A percentile compares a stretch with the other conserved stretches of the same genome.
These are phyloP conservation scores for Clitopilus passeckerianus DNA, from an alignment of 768 basidiomycete genomes.

Conservation along the genomic window DNA sequence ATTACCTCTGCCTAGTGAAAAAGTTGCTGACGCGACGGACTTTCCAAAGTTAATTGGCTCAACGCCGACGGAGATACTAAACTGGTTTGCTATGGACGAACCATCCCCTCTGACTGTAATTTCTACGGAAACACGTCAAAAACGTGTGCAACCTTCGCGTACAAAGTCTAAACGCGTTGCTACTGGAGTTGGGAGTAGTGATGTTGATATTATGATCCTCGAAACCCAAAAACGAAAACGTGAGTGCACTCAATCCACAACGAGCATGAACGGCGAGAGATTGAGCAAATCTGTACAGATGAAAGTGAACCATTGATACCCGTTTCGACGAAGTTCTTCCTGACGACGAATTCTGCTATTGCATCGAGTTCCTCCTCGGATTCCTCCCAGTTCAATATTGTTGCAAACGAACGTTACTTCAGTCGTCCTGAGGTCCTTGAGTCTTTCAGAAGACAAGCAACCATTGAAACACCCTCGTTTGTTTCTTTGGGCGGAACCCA, in stretches of 20 bases:
- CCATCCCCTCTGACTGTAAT: constrained; percentile 27
- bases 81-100: constrained; percentile 26
- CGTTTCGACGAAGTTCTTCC: constrained; percentile 54
- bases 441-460: constrained; percentile 61
- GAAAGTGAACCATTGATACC: constrained; percentile 74
- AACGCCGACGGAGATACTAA: constrained; percentile 1
- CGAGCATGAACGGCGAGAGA: neutral
- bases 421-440: constrained; percentile 72
- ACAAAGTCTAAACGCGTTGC: constrained; percentile 62
- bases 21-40: neutral
- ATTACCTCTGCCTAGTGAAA: neutral
- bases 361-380: constrained; percentile 25
- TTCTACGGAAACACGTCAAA: constrained; percentile 46
- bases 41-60: constrained; percentile 2
- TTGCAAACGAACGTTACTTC: constrained; percentile 70
- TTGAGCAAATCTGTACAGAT: constrained; percentile 31
- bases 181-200: constrained; percentile 73
- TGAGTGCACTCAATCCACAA: constrained; percentile 30
- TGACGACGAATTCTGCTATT: constrained; percentile 67
- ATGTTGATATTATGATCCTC: constrained; percentile 78
- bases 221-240: constrained; percentile 76
- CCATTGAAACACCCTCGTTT: constrained; percentile 79
- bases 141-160: constrained; percentile 79
- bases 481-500: constrained; percentile 40
- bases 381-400: constrained; percentile 44